Conservation (phyloP, 2,329 filamentous ascomycete species). For the Xylariaceae sp. region DNA sequence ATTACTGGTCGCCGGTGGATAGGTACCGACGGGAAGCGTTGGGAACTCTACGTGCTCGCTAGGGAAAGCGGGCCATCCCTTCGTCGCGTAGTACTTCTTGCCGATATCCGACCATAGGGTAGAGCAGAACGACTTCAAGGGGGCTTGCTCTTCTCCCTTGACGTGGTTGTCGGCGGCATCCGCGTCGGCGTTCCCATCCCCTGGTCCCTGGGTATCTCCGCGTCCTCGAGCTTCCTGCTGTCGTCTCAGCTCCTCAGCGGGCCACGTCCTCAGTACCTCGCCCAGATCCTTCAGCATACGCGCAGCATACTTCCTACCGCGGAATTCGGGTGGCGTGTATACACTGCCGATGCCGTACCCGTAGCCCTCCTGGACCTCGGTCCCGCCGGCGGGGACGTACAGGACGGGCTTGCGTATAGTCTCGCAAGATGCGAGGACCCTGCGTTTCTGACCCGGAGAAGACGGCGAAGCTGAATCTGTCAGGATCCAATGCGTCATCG, state of each 20-base stretch:
- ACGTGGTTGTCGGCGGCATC: slow-evolving; percentile 2
- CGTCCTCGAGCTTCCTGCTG: not conserved
- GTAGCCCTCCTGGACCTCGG: slow-evolving; percentile 47
- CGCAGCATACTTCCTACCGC: slow-evolving; percentile 70
- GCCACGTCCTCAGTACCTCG: slow-evolving; percentile 34
- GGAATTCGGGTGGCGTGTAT: slow-evolving; percentile 62
- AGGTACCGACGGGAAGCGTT: slow-evolving; percentile 23
- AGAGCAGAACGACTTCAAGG: slow-evolving; percentile 58
- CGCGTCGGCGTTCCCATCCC: too few species aligned
- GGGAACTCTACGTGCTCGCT: slow-evolving; percentile 67
- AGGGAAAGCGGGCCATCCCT: slow-evolving; percentile 71
- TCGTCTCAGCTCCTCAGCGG: slow-evolving; percentile 23
- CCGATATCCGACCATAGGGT: slow-evolving; percentile 85
- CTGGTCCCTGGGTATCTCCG: too few species aligned
- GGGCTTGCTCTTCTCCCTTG: slow-evolving; percentile 17
- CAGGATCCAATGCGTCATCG: slow-evolving; percentile 60
- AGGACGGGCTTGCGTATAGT: slow-evolving; percentile 56
- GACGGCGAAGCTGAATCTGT: slow-evolving; percentile 29
- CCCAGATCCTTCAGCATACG: slow-evolving; percentile 68
- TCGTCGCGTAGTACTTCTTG: slow-evolving; percentile 69
- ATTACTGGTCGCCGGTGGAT: not conserved
- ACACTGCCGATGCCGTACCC: slow-evolving; percentile 76
- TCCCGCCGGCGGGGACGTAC: slow-evolving; percentile 18
- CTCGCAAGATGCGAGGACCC: slow-evolving; percentile 60
- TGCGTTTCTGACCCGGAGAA: slow-evolving; percentile 32